phyloP scores from a whole-genome alignment of 1,139 yeast species.

The Yamadazyma blattariae region DNA sequence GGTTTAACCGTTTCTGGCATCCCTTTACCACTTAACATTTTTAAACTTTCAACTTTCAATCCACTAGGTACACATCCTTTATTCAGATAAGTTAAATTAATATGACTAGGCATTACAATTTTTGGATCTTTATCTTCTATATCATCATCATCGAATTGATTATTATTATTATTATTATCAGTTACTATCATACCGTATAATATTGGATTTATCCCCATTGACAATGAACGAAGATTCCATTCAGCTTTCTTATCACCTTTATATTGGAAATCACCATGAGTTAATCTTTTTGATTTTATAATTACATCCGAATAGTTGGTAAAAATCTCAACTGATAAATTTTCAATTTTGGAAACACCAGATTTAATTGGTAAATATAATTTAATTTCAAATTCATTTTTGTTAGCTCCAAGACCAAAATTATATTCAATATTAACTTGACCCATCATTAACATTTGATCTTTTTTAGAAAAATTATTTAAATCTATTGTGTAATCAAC shows the following conservation, averaged over 20 bases:
- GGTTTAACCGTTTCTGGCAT: slow-evolving; percentile 66
- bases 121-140: slow-evolving; percentile 3
- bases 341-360: slow-evolving; percentile 54
- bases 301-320: slow-evolving; percentile 12
- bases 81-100: slow-evolving; percentile 54
- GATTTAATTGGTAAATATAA: slow-evolving; percentile 52
- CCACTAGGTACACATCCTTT: slow-evolving; percentile 81
- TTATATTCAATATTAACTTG: slow-evolving; percentile 58
- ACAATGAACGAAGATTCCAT: slow-evolving; percentile 65
- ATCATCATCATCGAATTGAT: slow-evolving; percentile 3
- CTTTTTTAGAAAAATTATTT: slow-evolving; percentile 14
- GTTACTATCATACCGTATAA: slow-evolving; percentile 53
- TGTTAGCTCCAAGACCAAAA: slow-evolving; percentile 56
- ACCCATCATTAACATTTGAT: slow-evolving; percentile 40
- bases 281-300: slow-evolving; percentile 55
- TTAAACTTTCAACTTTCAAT: slow-evolving; percentile 62
- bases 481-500: slow-evolving; percentile 65
- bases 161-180: slow-evolving; percentile 6
- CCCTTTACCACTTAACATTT: slow-evolving; percentile 58
- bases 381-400: slow-evolving; percentile 75
- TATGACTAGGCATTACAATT: slow-evolving; percentile 47
- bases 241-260: slow-evolving; percentile 55
- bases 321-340: slow-evolving; percentile 48
- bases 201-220: slow-evolving; percentile 68
- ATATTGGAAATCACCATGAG: slow-evolving; percentile 70